Percentiles rank a stretch among this genome's conserved stretches.
Conservation (phyloP, 1,139 yeast genomes). For the Hyphopichia burtonii region DNA sequence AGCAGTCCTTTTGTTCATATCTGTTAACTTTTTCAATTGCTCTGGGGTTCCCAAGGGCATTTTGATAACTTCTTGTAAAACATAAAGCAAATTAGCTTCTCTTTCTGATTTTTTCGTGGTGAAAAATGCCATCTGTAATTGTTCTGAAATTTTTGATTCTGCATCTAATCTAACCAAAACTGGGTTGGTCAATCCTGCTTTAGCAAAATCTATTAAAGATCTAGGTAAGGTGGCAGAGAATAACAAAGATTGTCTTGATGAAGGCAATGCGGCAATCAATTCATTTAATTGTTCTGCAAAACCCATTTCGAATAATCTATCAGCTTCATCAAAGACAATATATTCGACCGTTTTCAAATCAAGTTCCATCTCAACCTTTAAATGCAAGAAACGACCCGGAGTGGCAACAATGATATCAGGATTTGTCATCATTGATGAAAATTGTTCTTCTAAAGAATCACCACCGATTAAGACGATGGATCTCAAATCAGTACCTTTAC, state of each 20-base stretch:
- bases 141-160: conserved; percentile 85
- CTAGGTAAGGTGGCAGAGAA: conserved; percentile 96
- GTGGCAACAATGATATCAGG: conserved; percentile 97
- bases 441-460: conserved; percentile 95
- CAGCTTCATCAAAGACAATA: conserved; percentile 97
- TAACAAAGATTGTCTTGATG: conserved; percentile 79
- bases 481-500: conserved; percentile 80
- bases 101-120: conserved; percentile 81
- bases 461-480: conserved; percentile 89
- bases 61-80: conserved; percentile 80
- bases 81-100: conserved; percentile 77
- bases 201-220: conserved; percentile 91
- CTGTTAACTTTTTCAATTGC: conserved; percentile 52
- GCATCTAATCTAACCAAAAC: conserved; percentile 90
- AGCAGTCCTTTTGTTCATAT: conserved; percentile 46
- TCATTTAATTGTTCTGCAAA: conserved; percentile 94
- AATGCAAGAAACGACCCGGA: conserved; percentile 95
- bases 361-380: conserved; percentile 91
- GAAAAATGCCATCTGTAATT: conserved; percentile 86
- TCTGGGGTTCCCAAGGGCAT: conserved; percentile 77
- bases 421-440: conserved; percentile 85
- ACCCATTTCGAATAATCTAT: conserved; percentile 95
- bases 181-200: conserved; percentile 92
- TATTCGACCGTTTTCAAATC: conserved; percentile 82
- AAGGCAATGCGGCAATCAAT: conserved; percentile 77